Evolutionary conservation across 2,329 filamentous ascomycete species (phyloP).

Genomic region (Diplocarpon rosae): DNA sequence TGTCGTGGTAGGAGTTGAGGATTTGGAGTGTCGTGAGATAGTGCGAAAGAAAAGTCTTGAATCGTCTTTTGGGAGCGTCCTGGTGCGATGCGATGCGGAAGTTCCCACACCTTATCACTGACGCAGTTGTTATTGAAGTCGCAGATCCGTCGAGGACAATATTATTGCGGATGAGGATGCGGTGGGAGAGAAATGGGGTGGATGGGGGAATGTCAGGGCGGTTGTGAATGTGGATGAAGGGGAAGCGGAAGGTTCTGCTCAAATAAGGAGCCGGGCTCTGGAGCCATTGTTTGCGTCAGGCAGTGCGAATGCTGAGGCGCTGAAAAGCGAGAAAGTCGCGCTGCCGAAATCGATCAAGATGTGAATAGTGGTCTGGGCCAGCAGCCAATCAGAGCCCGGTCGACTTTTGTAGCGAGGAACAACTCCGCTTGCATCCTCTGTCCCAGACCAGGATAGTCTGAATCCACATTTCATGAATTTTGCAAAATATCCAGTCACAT

Average conservation of each 20-base stretch:
- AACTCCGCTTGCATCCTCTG: too few species aligned
- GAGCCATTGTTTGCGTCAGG: neutral
- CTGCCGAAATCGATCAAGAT: neutral
- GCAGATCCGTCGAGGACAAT: neutral
- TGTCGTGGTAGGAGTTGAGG: constrained; percentile 4
- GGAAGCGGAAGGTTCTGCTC: neutral
- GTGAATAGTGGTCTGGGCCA: neutral
- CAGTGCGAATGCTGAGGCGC: neutral
- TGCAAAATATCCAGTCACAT: too few species aligned
- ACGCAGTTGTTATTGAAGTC: neutral
- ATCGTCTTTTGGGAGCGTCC: neutral
- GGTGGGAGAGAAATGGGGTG: neutral
- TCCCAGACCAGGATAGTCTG: too few species aligned
- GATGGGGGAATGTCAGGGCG: neutral
- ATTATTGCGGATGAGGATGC: neutral
- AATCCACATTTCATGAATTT: too few species aligned
- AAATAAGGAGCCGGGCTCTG: neutral
- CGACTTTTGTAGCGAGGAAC: neutral
- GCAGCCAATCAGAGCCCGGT: neutral
- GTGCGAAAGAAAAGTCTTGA: neutral
- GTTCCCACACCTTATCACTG: neutral
- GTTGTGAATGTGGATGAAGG: neutral
- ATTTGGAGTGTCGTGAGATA: constrained; percentile 2
- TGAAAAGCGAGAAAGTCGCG: neutral
- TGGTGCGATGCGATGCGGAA: neutral